Percentiles rank a stretch among this genome's conserved stretches.
Conservation (phyloP, 176 grass and related monocot species). For the Rhynchospora pubera region DNA sequence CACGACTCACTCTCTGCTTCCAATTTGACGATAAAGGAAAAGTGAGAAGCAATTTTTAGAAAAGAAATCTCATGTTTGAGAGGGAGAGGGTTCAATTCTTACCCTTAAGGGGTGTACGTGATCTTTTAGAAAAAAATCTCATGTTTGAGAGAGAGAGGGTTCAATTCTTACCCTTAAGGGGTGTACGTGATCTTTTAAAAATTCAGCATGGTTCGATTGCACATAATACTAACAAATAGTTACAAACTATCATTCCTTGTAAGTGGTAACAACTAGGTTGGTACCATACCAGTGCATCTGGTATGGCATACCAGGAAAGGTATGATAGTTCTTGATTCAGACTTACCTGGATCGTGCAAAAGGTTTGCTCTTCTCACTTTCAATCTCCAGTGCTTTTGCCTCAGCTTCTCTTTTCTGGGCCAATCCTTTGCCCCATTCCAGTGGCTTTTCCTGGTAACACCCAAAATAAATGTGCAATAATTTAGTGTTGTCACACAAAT, state of each 20-base stretch:
- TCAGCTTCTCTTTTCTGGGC: constrained; percentile 91
- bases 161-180: neutral
- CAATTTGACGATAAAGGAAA: neutral
- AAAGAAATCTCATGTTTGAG: neutral
- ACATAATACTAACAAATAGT: neutral
- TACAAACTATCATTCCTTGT: neutral
- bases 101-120: neutral
- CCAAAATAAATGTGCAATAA: constrained; percentile 11
- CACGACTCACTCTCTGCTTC: neutral
- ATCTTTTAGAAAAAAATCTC: neutral
- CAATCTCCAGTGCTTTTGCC: constrained; percentile 47
- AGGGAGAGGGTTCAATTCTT: neutral
- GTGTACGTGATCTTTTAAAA: neutral
- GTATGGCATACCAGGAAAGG: neutral
- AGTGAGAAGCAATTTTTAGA: neutral
- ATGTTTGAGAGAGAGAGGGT: neutral
- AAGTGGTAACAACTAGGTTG: neutral
- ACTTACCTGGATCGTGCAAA: constrained; percentile 82
- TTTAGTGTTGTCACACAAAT: neutral
- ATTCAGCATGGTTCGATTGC: neutral
- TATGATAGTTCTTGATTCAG: neutral
- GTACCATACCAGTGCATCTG: neutral
- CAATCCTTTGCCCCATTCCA: constrained; percentile 94
- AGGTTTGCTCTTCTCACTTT: constrained; percentile 67
- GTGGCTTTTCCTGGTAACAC: constrained; percentile 48